A percentile compares a stretch with the other conserved stretches of the same genome.
These are phyloP conservation scores for Primulina tabacum DNA, from an alignment of 257 asterid species.

Conservation along the genomic window DNA sequence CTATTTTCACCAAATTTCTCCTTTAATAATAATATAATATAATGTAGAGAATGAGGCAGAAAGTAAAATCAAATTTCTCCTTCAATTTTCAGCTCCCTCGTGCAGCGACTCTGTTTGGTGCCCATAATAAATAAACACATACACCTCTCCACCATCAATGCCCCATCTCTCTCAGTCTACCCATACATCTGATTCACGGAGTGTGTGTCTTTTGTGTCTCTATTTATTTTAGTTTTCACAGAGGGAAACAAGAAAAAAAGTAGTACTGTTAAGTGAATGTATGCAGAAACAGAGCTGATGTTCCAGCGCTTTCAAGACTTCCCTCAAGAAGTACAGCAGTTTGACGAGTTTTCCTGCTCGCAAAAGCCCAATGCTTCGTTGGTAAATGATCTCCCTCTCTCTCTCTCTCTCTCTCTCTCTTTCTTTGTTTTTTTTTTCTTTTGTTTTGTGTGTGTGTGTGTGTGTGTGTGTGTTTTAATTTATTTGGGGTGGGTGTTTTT, in stretches of 20 bases:
- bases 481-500: neutral
- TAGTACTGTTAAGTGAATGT: slow-evolving; percentile 27
- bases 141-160: neutral
- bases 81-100: neutral
- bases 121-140: neutral
- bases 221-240: neutral
- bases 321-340: slow-evolving; percentile 40
- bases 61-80: neutral
- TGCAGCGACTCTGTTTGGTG: neutral
- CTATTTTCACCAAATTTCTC: neutral
- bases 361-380: slow-evolving; percentile 33
- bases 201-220: neutral
- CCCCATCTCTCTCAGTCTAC: neutral
- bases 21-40: no score
- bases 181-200: neutral
- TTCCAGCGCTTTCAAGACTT: slow-evolving; percentile 40
- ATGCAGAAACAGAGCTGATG: slow-evolving; percentile 44
- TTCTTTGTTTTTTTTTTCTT: no score
- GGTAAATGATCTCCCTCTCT: slow-evolving; percentile 26
- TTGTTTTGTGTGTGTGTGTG: neutral
- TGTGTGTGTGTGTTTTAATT: neutral
- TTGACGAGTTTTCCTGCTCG: slow-evolving; percentile 38
- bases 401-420: no score
- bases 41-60: neutral
- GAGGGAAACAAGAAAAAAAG: neutral